These are phyloP conservation scores for Phytophthora pluvialis DNA, from an alignment of 352 stramenopile species.

Conservation along the genomic window DNA sequence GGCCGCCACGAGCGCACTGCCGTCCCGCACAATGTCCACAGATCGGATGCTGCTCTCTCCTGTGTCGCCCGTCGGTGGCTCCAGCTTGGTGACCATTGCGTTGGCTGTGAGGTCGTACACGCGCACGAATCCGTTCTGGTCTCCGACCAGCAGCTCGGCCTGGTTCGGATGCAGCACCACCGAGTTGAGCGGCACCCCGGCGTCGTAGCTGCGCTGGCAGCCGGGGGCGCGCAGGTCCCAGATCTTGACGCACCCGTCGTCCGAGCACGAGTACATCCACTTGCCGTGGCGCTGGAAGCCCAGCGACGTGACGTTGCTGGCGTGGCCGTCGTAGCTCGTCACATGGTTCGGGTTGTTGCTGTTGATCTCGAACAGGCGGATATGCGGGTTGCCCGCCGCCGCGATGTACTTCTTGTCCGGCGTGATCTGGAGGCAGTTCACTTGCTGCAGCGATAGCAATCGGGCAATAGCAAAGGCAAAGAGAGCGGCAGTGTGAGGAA, in stretches of 20 bases:
- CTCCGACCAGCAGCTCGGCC: slow-evolving; percentile 77
- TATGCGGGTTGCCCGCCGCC: slow-evolving; percentile 97
- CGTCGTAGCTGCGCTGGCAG: slow-evolving; percentile 90
- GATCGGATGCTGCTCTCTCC: slow-evolving; percentile 89
- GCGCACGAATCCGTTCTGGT: slow-evolving; percentile 94
- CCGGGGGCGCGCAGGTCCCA: slow-evolving; percentile 92
- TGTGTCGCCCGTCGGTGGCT: slow-evolving; percentile 54
- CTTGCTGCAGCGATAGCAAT: slow-evolving; percentile 62
- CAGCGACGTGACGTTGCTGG: slow-evolving; percentile 95
- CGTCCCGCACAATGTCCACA: slow-evolving; percentile 94
- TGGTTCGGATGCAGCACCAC: slow-evolving; percentile 97
- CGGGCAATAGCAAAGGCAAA: background rate
- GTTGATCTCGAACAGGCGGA: slow-evolving; percentile 98
- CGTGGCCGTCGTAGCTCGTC: slow-evolving; percentile 96
- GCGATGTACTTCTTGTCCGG: slow-evolving; percentile 97
- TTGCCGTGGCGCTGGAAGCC: slow-evolving; percentile 98
- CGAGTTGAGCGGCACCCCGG: slow-evolving; percentile 93
- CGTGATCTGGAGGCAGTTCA: slow-evolving; percentile 97
- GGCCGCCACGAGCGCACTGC: slow-evolving; percentile 89
- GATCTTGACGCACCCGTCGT: slow-evolving; percentile 96
- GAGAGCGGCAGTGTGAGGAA: slow-evolving; percentile 9
- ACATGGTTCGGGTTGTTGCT: slow-evolving; percentile 96
- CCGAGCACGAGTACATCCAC: slow-evolving; percentile 97
- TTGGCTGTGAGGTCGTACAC: slow-evolving; percentile 92
- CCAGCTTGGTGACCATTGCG: slow-evolving; percentile 66